Base-by-base conservation (phyloP, 805 yeast species). In the Ogataea angusta region DNA sequence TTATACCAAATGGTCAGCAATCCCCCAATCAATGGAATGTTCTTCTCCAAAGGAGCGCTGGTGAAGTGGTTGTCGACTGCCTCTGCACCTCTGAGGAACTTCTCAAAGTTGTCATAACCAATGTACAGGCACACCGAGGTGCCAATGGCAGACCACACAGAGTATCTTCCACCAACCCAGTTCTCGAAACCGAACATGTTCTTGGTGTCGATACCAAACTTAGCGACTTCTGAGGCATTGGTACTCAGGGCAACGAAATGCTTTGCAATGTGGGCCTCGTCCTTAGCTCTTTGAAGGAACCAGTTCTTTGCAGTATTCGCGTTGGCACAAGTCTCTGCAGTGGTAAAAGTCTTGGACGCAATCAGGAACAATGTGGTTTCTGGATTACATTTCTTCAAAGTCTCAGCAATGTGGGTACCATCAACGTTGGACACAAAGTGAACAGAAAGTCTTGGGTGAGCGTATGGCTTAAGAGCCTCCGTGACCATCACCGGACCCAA, bases 161-260 rank as follows among this genome's bases (percentile, higher is more conserved):
- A 93, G 82, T 93, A 93, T 70, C 99, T 85, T 64, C 99, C 99
- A 62, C 99, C 99, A 51, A 93, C 99, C 99, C 99, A 93, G 71
- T 73, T 83, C 67, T 90, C 96, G 60, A 93, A 93, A 50, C 95
- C 98, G 69, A 93, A 93, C 99, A 93, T 93, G 76, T 93, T 93
- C 66, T 80, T 84, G 64, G 96, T 80, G 73, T 93, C 98, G 55
- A 93, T 93, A 62, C 99, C 99, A 59, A 93, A 93, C 71, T 87
- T 85, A 59, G 82, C 75, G 50, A 93, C 99, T 68, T 85, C 97
- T 38, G 68, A 69, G 47, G 87, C 95, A 67, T 93, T 93, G 49
- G 99, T 93, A 48, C 96, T 87, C 53, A 93, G 75, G 43, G 99
- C 99, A 57, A 82, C 99, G 63, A 93, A 93, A 75, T 93, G 99